Base-by-base conservation (phyloP, 495 filamentous ascomycete species). In the Chlorociboria aeruginascens region DNA sequence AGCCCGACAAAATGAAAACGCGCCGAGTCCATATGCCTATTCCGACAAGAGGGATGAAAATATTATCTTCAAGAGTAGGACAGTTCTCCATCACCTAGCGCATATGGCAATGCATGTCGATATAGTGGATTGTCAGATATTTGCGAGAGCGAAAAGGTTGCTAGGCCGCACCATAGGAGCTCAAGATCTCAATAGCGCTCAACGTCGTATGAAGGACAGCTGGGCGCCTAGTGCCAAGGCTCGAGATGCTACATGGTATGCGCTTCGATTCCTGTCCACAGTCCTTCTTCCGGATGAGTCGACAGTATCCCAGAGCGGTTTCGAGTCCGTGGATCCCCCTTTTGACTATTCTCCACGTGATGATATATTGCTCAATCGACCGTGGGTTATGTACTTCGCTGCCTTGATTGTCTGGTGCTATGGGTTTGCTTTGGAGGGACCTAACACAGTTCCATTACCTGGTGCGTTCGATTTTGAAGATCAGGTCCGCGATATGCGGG, bases 61-160 rank as follows among this genome's bases (percentile, higher is more conserved):
- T 49, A 81, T 84, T 43, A 78, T 89, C 16, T 89, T 89, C 52
- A 85, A 97, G 58, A 85, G 79, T 53, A 77, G 88, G 39, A 90
- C 82, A 17, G 89, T 95, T 13, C 69, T 97, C 39, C 90, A 98
- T 59, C 86, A 90, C 50, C 69, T 98, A 8, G 93, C 92, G 3
- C 92, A 98, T 61, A 96, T 98, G 88, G 88, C 85, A 3, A 95
- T 94, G 73, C 90, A 97, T 61, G 90, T 96, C 8, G 92, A 97
- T 59, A 85, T 97, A 39, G 85, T 90, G n/a, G 90, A 96, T 61
- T 89, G 89, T 58, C 92, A 96, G 63, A 92, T 97, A 51, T 96
- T 93, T 60, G 92, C 89, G 8, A 82, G 88, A 2, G 87, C 90
- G 0, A 79, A 80, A 47, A 71, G 89, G 16, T 70, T 96, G 8